These are phyloP conservation scores for Closterium sp. DNA, from an alignment of 139 green algal species.

Conservation along the genomic window DNA sequence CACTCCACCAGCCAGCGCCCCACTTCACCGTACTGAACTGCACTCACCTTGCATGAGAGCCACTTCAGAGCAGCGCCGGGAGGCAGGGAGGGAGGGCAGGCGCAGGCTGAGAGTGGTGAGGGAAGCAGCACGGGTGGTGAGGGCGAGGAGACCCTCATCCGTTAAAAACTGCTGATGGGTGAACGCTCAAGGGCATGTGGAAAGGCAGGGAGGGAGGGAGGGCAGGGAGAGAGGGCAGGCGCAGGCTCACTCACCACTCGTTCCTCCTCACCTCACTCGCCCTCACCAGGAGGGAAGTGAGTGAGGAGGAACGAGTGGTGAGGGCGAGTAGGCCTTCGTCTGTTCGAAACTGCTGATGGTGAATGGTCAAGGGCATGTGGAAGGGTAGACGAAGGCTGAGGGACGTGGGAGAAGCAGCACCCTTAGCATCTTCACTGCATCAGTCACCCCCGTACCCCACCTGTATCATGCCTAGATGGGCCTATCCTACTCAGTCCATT, in stretches of 20 bases:
- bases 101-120: constrained; percentile 12
- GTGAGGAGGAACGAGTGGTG: background rate
- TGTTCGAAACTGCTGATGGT: too few relatives aligned
- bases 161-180: constrained; percentile 23
- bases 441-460: too few relatives aligned
- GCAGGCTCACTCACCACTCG: too few relatives aligned
- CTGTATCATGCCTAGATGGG: too few relatives aligned
- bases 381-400: too few relatives aligned
- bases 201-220: background rate
- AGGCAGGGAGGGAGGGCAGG: constrained; percentile 15
- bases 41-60: constrained; percentile 30
- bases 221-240: background rate
- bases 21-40: background rate
- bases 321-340: background rate
- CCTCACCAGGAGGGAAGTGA: background rate
- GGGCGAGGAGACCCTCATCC: constrained; percentile 10
- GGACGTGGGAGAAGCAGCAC: background rate
- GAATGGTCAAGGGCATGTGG: too few relatives aligned
- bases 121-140: constrained; percentile 22
- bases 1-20: too few relatives aligned
- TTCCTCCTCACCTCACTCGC: too few relatives aligned
- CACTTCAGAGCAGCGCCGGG: constrained; percentile 23
- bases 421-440: background rate
- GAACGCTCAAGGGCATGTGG: too few relatives aligned
- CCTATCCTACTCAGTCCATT: too few relatives aligned